Base-by-base conservation (phyloP, 164 flowering plant species). In the Malania oleifera region DNA sequence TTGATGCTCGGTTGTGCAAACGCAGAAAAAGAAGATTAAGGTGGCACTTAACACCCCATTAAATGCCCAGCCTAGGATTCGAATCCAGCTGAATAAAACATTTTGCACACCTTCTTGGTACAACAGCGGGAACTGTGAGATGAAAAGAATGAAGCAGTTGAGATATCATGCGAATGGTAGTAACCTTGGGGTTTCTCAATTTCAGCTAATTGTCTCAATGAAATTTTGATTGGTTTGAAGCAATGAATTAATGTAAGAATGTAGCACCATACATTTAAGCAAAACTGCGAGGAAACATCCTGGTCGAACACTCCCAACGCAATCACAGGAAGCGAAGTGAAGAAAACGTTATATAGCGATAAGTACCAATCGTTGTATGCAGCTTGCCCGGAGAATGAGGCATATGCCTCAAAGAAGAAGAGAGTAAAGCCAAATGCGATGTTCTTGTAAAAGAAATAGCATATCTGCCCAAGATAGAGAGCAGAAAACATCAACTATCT, bases 371-470 rank as follows among this genome's bases (percentile, higher is more conserved):
- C 83, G 52, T 82, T 82, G 54, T 79, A 82, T 18, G 65, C 78
- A 39, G 78, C 2, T 70, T 75, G 69, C 19, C 78, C 86, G 2
- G 86, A 79, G 73, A 79, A 82, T 50, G 86, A 75, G 35, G 86
- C 68, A 52, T 75, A 79, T 2, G 73, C 66, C 62, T 77, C 79
- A 28, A 34, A 79, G 68, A 68, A 77, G 78, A 82, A 79, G 55
- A 82, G 67, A n/a, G 83, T 73, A 53, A 79, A 71, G 29, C 86
- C 86, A 51, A 75, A 82, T 2, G 73, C 69, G 14, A 82, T 71
- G 69, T 82, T 82, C 71, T 82, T 82, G 77, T 82, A 82, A 57
- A 82, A 82, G 71, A 79, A 82, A 53, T 79, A 79, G 64, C 80
- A 75, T 53, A 82, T 81, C 86, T 81, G 80, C 40, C 54, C 70